Percentiles rank a stretch among this genome's conserved stretches.
These are phyloP conservation scores for Selaginella tamariscina DNA, from an alignment of 75 land plant genomes.

Conservation along the genomic window DNA sequence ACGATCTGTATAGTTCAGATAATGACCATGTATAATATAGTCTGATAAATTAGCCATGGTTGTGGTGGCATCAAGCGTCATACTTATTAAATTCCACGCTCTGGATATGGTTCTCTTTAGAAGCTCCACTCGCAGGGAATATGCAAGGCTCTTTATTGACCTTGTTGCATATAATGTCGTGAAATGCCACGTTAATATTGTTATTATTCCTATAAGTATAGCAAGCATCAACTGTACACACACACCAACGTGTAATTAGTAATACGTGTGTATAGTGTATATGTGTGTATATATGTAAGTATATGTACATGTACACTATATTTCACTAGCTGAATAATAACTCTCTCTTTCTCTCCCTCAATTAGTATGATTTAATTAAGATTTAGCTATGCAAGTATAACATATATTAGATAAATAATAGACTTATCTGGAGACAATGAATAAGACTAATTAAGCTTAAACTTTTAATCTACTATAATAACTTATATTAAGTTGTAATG, in stretches of 20 bases:
- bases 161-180: slow-evolving; percentile 51
- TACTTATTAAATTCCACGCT: slow-evolving; percentile 62
- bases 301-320: background rate
- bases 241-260: too few relatives aligned
- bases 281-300: too few relatives aligned
- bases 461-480: too few relatives aligned
- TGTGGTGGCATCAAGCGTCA: slow-evolving; percentile 54
- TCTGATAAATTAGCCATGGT: slow-evolving; percentile 60
- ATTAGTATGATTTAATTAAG: too few relatives aligned
- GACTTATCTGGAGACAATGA: background rate
- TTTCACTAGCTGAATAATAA: background rate
- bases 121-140: slow-evolving; percentile 57
- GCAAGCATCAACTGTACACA: slow-evolving; percentile 72
- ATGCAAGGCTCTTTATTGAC: slow-evolving; percentile 60
- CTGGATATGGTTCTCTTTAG: slow-evolving; percentile 56
- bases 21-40: slow-evolving; percentile 43
- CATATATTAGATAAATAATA: background rate
- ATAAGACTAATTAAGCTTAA: background rate
- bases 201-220: slow-evolving; percentile 59
- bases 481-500: too few relatives aligned
- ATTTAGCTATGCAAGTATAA: background rate
- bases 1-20: background rate
- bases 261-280: too few relatives aligned
- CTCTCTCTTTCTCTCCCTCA: too few relatives aligned
- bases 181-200: slow-evolving; percentile 75